Base-by-base conservation (phyloP, 2,329 filamentous ascomycete species). In the Aspergillus sojae region DNA sequence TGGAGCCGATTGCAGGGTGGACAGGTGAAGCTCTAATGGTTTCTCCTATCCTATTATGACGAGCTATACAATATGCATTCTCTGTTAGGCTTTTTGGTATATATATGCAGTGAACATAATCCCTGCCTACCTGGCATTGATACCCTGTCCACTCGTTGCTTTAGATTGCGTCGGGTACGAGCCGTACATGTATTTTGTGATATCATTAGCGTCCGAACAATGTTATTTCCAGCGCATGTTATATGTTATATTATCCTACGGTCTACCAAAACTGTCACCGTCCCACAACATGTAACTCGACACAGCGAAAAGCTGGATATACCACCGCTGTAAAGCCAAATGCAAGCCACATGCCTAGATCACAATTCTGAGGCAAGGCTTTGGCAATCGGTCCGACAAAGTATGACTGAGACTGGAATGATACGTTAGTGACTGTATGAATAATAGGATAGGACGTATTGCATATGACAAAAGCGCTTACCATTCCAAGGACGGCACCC, bases 1-100 rank as follows among this genome's bases (percentile, higher is more conserved):
- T 96, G 92, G 92, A 80, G 84, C 43, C 82, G 81, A 61, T 74
- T 97, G 67, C 85, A 85, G 43, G 86, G 80, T 1, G 92, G 92
- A 0, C 83, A 83, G 65, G 89, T 92, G 23, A 94, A 89, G 80
- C 78, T 96, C 66, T 94, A 71, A 10, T 52, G 28, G 19, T 32
- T 32, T 32, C 28, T 48, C n/a, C 9, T 53, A 45, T 48, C n/a
- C 9, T 53, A 34, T 12, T 32, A 10, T 57, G 21, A 12, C n/a
- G 39, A 21, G 12, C 21, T 52, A 32, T 41, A 14, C 30, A 59
- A n/a, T 26, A 5, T 45, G 10, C 32, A 5, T 58, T 50, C 30
- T 45, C 14, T n/a, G 26, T n/a, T 10, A 50, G 14, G 23, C 23
- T 9, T 30, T 19, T 30, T 9, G 14, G 14, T 41, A 41, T 26